phyloP scores from a whole-genome alignment of 2,329 filamentous ascomycete genomes.

The Alternaria tenuissima region DNA sequence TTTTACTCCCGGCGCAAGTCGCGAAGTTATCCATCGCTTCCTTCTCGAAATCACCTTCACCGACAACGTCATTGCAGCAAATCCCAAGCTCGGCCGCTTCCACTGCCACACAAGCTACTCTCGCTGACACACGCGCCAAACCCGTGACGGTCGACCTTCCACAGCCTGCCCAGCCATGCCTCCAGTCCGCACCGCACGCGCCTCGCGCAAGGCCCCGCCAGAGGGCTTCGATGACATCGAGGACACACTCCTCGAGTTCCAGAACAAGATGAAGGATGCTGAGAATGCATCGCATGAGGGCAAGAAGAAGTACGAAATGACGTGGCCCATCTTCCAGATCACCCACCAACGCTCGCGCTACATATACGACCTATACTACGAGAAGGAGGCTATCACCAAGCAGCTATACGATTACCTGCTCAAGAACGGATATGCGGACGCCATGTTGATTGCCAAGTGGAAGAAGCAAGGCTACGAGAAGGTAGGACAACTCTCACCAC shows the following conservation, averaged over 20 bases:
- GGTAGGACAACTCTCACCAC: slow-evolving; percentile 58
- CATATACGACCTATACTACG: slow-evolving; percentile 97
- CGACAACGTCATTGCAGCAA: neutral
- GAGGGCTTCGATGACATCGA: slow-evolving; percentile 90
- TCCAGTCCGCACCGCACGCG: slow-evolving; percentile 72
- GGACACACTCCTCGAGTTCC: slow-evolving; percentile 83
- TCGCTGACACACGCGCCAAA: neutral
- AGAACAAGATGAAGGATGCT: slow-evolving; percentile 93
- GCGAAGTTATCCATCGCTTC: slow-evolving; percentile 23
- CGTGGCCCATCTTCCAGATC: slow-evolving; percentile 98
- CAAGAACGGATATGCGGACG: slow-evolving; percentile 96
- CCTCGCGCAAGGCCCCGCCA: slow-evolving; percentile 82
- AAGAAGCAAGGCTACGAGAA: slow-evolving; percentile 99
- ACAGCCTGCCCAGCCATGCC: slow-evolving; percentile 66
- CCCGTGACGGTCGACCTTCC: neutral
- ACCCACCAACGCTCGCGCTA: slow-evolving; percentile 91
- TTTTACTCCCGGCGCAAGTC: slow-evolving; percentile 24
- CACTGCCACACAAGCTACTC: neutral
- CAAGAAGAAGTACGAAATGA: slow-evolving; percentile 87
- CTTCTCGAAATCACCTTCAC: slow-evolving; percentile 9
- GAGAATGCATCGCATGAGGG: slow-evolving; percentile 83
- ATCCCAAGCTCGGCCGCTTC: neutral
- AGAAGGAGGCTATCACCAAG: slow-evolving; percentile 94
- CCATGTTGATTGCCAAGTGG: slow-evolving; percentile 98
- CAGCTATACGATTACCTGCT: slow-evolving; percentile 93